Evolutionary conservation across 2,329 filamentous ascomycete genomes (phyloP).

Genomic region (Zymoseptoria pseudotritici): DNA sequence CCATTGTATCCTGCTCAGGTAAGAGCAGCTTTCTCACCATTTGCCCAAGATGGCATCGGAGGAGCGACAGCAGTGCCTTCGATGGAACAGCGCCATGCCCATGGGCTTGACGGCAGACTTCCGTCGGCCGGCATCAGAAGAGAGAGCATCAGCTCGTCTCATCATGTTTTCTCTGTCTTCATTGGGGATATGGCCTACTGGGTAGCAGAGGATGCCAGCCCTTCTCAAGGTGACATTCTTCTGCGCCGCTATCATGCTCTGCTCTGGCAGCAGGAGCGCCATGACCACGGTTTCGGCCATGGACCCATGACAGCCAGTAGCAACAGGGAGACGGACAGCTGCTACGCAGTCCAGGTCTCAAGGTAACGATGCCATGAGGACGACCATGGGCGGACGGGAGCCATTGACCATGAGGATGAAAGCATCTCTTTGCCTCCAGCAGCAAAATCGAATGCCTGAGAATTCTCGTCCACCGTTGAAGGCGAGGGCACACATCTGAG

Average conservation of each 20-base stretch:
- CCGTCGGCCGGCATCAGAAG: neutral
- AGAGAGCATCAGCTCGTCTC: neutral
- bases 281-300: neutral
- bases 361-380: neutral
- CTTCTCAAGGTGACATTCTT: neutral
- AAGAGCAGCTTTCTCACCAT: neutral
- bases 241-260: neutral
- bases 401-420: neutral
- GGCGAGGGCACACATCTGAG: neutral
- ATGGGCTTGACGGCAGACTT: neutral
- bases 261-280: too few relatives aligned
- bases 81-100: neutral
- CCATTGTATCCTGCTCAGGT: neutral
- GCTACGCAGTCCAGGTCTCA: neutral
- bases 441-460: neutral
- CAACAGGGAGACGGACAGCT: neutral
- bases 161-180: neutral
- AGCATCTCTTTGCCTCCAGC: neutral
- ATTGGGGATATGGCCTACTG: neutral
- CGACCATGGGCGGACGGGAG: neutral
- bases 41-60: neutral
- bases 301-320: neutral
- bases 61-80: neutral
- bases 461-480: neutral
- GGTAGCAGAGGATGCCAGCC: neutral